Evolutionary conservation across 2,329 filamentous ascomycete genomes (phyloP), one percentile per base, ranked within the genome.

Genomic region (Fusarium sambucinum): DNA sequence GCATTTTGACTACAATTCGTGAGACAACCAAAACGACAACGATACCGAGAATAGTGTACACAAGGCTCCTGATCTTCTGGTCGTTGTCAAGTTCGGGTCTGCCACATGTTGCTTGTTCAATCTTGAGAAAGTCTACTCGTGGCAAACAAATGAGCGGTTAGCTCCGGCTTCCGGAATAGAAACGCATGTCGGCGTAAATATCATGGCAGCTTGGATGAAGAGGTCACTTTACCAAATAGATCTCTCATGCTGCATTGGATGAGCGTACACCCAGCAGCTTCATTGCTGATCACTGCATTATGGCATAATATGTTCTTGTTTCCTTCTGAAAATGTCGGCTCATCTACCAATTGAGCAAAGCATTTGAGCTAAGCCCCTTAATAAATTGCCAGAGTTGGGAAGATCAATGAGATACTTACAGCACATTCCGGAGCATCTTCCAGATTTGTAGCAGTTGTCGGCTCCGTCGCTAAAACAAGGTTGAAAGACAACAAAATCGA

Each of bases 71-170:
- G 1, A 62, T 62, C 0, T 46, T 55, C 2, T 40, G 29, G 1
- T 55, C 57, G 3, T 62, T 62, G 1, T 62, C 33, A 1, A 62
- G 56, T 13, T 62, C 56, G 0, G 59, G 56, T 27, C 48, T 46
- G 2, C 47, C 47, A 13, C 59, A 62, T 1, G n/a, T 21, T 0
- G 5, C 21, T 9, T 62, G 59, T 1, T 46, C 27, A 2, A 23
- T 16, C 0, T 25, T 32, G 1, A 33, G 38, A 16, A 33, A 45
- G 3, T 33, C 50, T 53, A 2, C 2, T 9, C 14, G 1, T 8
- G 5, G 2, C 14, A 6, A 25, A 17, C 9, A 17, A 1, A 8
- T 7, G 3, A 0, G 9, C 3, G 4, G 13, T 40, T 13, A 40
- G 37, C n/a, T n/a, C n/a, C n/a, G n/a, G n/a, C n/a, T n/a, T n/a